phyloP scores from a whole-genome alignment of 805 yeast species.

The Suhomyces pyralidae region DNA sequence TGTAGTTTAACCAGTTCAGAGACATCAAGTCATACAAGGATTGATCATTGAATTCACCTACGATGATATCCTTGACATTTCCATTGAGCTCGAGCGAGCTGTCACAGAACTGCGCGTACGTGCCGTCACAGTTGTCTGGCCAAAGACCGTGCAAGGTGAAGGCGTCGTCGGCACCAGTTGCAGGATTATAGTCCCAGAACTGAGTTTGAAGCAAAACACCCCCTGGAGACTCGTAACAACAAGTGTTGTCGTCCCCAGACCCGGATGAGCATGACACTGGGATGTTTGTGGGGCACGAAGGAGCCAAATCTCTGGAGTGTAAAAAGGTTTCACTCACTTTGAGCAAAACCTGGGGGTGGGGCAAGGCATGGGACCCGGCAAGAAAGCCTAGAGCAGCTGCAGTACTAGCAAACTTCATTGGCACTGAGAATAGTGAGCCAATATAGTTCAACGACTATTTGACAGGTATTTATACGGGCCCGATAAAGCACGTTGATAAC shows the following conservation, averaged over 20 bases:
- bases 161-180: slow-evolving; percentile 64
- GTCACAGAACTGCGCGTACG: slow-evolving; percentile 78
- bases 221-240: slow-evolving; percentile 86
- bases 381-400: neutral
- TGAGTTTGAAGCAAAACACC: slow-evolving; percentile 84
- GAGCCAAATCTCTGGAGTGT: neutral
- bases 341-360: neutral
- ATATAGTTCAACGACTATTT: neutral
- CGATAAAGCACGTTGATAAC: slow-evolving; percentile 5
- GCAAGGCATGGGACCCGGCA: neutral
- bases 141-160: slow-evolving; percentile 86
- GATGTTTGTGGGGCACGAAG: slow-evolving; percentile 50
- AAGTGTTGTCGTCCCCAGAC: slow-evolving; percentile 38
- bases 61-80: slow-evolving; percentile 28
- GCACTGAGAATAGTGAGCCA: neutral
- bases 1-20: slow-evolving; percentile 68
- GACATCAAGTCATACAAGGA: slow-evolving; percentile 58
- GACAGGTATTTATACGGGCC: neutral
- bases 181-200: slow-evolving; percentile 84
- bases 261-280: slow-evolving; percentile 61
- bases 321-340: neutral
- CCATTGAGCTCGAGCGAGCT: slow-evolving; percentile 32
- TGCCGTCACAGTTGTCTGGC: slow-evolving; percentile 87
- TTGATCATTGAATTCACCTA: slow-evolving; percentile 39
- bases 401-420: neutral